A percentile compares a stretch with the other conserved stretches of the same genome.
phyloP scores from a whole-genome alignment of 2,329 filamentous ascomycete species.

The Didymellaceae sp. region DNA sequence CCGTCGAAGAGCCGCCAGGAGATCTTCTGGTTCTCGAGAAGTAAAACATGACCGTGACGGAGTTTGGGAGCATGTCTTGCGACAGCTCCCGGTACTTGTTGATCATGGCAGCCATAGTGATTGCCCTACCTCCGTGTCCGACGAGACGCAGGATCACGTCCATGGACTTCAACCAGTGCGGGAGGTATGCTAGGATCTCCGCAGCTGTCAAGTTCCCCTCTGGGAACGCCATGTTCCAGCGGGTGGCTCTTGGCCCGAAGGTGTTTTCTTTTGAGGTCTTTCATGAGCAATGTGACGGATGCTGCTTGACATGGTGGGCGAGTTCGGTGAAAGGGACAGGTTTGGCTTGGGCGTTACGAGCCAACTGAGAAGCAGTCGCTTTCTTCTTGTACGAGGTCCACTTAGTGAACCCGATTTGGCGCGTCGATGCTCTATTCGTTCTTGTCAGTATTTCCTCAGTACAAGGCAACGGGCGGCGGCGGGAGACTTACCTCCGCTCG shows the following conservation, averaged over 20 bases:
- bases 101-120: conserved; percentile 4
- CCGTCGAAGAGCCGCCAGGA: no score
- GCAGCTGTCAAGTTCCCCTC: conserved; percentile 33
- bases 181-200: conserved; percentile 35
- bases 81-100: conserved; percentile 13
- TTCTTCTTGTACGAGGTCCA: no score
- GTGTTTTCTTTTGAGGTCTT: conserved; percentile 31
- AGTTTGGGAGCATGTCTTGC: conserved; percentile 17
- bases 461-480: no score
- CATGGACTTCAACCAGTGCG: conserved; percentile 33
- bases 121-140: conserved; percentile 22
- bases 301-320: no score
- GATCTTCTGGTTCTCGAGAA: no score
- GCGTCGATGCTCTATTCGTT: no score
- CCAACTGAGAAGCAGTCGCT: no score
- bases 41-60: conserved; percentile 29
- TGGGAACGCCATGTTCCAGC: conserved; percentile 34
- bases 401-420: no score
- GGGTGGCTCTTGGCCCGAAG: conserved; percentile 27
- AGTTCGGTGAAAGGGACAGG: no score
- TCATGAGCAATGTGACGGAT: no score
- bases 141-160: conserved; percentile 36
- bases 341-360: no score
- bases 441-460: no score
- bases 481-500: background rate